Percentiles rank a stretch among this genome's conserved stretches.
Evolutionary conservation across 2,329 filamentous ascomycete species (phyloP).

Genomic region (Cladophialophora immunda): DNA sequence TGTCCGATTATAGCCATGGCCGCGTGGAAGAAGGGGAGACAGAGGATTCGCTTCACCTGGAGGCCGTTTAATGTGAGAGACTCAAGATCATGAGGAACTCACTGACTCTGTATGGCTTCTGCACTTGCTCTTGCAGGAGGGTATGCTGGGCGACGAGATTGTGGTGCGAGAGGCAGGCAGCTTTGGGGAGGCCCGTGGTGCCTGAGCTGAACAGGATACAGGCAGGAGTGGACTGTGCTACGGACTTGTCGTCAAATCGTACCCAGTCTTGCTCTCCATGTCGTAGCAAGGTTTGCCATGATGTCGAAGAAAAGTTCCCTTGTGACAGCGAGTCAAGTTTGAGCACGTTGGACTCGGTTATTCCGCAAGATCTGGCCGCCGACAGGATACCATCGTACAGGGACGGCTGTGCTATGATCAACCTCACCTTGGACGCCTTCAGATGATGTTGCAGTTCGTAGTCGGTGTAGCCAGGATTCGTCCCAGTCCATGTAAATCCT

Average conservation of each 20-base stretch:
- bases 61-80: neutral
- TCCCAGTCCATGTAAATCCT: conserved; percentile 59
- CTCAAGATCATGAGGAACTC: neutral
- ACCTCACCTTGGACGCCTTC: conserved; percentile 51
- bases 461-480: conserved; percentile 58
- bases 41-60: conserved; percentile 17
- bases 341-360: conserved; percentile 9
- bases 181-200: conserved; percentile 69
- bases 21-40: conserved; percentile 25
- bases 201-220: conserved; percentile 64
- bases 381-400: conserved; percentile 19
- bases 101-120: conserved; percentile 15
- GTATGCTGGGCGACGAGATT: conserved; percentile 58
- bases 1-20: conserved; percentile 23
- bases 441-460: conserved; percentile 60
- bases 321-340: conserved; percentile 12
- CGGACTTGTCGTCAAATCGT: conserved; percentile 50
- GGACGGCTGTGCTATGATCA: conserved; percentile 55
- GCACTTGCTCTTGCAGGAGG: conserved; percentile 12
- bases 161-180: conserved; percentile 64
- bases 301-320: neutral
- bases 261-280: conserved; percentile 52
- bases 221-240: conserved; percentile 54
- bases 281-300: conserved; percentile 18
- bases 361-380: conserved; percentile 11